These are phyloP conservation scores for Xylaria sp. DNA, from an alignment of 2,329 filamentous ascomycete species.

Conservation along the genomic window DNA sequence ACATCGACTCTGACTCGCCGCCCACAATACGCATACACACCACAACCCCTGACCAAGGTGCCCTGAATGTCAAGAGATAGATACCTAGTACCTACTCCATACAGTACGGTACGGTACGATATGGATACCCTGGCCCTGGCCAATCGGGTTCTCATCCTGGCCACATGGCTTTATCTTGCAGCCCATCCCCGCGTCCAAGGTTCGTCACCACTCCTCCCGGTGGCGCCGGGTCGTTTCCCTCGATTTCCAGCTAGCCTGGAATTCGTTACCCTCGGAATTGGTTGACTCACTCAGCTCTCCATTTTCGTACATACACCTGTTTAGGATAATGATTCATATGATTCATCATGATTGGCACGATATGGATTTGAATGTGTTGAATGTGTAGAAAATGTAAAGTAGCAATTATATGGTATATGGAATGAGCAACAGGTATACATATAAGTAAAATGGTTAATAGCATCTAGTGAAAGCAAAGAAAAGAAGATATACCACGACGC, in stretches of 20 bases:
- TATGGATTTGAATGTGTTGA: neutral
- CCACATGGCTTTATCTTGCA: slow-evolving; percentile 27
- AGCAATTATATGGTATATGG: slow-evolving; percentile 1
- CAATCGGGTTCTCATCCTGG: slow-evolving; percentile 47
- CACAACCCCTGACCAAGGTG: neutral
- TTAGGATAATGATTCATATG: slow-evolving; percentile 5
- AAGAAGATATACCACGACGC: slow-evolving; percentile 5
- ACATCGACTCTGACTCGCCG: slow-evolving; percentile 30
- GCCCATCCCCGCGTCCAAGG: slow-evolving; percentile 18
- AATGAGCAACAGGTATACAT: neutral
- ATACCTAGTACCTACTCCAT: too few species aligned
- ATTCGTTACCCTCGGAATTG: neutral
- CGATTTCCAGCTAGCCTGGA: slow-evolving; percentile 6
- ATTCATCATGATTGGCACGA: neutral
- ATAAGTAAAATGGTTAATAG: neutral
- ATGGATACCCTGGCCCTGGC: slow-evolving; percentile 18
- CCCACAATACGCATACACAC: neutral
- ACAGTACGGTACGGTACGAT: too few species aligned
- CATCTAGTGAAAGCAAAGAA: neutral
- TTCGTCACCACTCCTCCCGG: slow-evolving; percentile 14
- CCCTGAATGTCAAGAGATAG: slow-evolving; percentile 13
- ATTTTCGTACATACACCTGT: neutral
- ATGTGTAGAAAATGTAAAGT: neutral
- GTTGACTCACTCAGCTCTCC: neutral
- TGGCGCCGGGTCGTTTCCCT: neutral